Base-by-base conservation (phyloP, 805 yeast species). In the Candida easanensis region DNA sequence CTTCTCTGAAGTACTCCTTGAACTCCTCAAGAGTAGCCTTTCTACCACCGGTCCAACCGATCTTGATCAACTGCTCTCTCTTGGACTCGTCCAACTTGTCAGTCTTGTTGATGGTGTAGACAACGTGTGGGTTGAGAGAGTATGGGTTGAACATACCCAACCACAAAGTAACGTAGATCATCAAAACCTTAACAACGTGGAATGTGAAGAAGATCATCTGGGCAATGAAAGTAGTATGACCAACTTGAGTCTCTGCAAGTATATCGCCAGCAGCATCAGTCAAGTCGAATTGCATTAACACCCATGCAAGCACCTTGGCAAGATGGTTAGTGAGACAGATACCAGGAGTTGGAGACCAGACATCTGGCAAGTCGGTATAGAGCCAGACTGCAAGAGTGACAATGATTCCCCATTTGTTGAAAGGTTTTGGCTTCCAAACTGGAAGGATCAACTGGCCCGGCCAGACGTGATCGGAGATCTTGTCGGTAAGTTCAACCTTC, bases 21-120 rank as follows among this genome's bases (percentile, higher is more conserved):
- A 83, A 91, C 50, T 80, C 88, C 31, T 79, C 84, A 21, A 79
- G 67, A 17, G 82, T 74, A 13, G 84, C 84, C 53, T 82, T 81
- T 63, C 82, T 84, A 19, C 93, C 76, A 41, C 97, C 96, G n/a
- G 97, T 88, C 98, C 98, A 93, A 38, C 98, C 98, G 52, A 90
- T 68, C 4, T 65, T 64, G 26, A 80, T 52, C 54, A 90, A 73
- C 45, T 76, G 70, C 19, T 62, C 60, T 50, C 57, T 70, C 52
- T 58, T 54, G 45, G 41, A 49, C 39, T 50, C 69, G 51, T 58
- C 61, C 17, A 61, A 51, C 39, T 63, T 64, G 13, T 58, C 70
- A 53, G 56, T 63, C 41, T 46, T 64, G 43, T 60, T 69, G 52
- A 60, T 60, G 50, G 53, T 42, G 41, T 61, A 58, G 31, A 59